phyloP scores from a whole-genome alignment of 768 basidiomycete genomes.

The Naganishia vaughanmartiniae region DNA sequence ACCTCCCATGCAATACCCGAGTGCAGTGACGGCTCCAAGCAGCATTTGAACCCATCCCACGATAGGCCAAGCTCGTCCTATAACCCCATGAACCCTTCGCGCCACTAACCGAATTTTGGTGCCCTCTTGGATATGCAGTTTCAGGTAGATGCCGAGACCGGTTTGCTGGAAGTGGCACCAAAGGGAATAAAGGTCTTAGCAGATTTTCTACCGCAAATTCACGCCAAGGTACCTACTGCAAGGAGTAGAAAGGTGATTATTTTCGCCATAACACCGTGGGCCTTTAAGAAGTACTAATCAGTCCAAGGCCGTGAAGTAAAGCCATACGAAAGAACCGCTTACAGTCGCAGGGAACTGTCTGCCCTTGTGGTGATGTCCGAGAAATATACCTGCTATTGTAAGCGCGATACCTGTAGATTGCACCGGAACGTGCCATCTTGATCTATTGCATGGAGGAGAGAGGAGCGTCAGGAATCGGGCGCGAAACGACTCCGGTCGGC shows the following conservation, averaged over 20 bases:
- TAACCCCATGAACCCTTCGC: constrained; percentile 67
- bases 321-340: constrained; percentile 1
- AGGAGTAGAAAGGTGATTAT: constrained; percentile 60
- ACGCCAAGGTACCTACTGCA: constrained; percentile 52
- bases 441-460: constrained; percentile 45
- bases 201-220: background rate
- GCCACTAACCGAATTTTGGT: constrained; percentile 66
- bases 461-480: too few relatives aligned
- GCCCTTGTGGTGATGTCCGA: constrained; percentile 84
- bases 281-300: constrained; percentile 28
- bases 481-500: constrained; percentile 36
- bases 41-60: constrained; percentile 83
- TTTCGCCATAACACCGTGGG: constrained; percentile 67
- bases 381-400: constrained; percentile 68
- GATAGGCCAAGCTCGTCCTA: constrained; percentile 80
- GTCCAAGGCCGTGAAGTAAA: background rate
- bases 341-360: constrained; percentile 70
- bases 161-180: constrained; percentile 57
- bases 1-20: constrained; percentile 75
- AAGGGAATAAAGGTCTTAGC: too few relatives aligned
- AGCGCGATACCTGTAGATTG: constrained; percentile 71
- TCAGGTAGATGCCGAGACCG: constrained; percentile 78
- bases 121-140: constrained; percentile 81
- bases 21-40: constrained; percentile 69
- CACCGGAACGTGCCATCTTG: constrained; percentile 85